Evolutionary conservation across 2,329 filamentous ascomycete species (phyloP).

Genomic region (Myriosclerotinia duriaeana): DNA sequence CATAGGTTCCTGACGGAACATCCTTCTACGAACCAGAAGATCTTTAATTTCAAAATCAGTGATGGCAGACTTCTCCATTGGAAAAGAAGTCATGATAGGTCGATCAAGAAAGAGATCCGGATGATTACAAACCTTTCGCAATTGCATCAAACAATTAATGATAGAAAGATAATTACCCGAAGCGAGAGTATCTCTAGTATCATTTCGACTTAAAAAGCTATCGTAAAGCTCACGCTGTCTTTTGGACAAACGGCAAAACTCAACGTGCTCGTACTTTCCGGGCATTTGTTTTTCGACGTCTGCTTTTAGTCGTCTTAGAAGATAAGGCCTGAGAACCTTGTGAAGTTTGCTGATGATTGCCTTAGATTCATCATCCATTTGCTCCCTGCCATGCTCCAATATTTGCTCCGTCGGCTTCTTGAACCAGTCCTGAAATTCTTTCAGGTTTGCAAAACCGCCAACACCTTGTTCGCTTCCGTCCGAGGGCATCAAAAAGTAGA

Average conservation of each 20-base stretch:
- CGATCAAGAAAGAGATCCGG: constrained; percentile 95
- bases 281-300: constrained; percentile 99
- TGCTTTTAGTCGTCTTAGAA: constrained; percentile 85
- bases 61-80: constrained; percentile 77
- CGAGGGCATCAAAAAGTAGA: constrained; percentile 95
- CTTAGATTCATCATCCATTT: constrained; percentile 91
- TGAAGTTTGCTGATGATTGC: constrained; percentile 91
- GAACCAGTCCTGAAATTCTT: constrained; percentile 95
- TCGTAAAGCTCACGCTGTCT: constrained; percentile 94
- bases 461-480: constrained; percentile 71
- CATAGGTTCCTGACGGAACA: constrained; percentile 64
- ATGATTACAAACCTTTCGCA: constrained; percentile 97
- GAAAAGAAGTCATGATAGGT: constrained; percentile 94
- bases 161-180: constrained; percentile 97
- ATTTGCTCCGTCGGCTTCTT: constrained; percentile 95
- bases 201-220: constrained; percentile 86
- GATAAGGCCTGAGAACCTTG: constrained; percentile 87
- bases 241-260: constrained; percentile 93
- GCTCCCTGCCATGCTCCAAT: constrained; percentile 86
- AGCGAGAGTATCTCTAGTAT: constrained; percentile 83
- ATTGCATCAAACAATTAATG: constrained; percentile 96
- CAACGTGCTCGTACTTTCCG: constrained; percentile 94
- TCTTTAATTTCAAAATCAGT: constrained; percentile 74
- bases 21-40: constrained; percentile 62
- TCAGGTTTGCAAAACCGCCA: constrained; percentile 89